Base-by-base conservation (phyloP, 164 flowering plant species). In the Cinnamomum micranthum region DNA sequence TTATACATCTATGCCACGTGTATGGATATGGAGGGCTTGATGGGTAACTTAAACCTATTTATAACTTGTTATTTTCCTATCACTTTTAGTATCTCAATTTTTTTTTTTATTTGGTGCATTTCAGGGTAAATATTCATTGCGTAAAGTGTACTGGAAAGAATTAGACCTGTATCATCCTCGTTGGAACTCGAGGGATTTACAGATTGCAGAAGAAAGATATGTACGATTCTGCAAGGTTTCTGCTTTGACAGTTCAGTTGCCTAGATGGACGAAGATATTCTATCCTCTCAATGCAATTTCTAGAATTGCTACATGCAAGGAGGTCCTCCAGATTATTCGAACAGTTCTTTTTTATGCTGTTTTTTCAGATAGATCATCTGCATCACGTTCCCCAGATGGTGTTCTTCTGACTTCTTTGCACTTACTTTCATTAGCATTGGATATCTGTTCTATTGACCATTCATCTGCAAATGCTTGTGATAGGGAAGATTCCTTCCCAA, bases 131-230 rank as follows among this genome's bases (percentile, higher is more conserved):
- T 96, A 94, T 85, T 91, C 97, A 60, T 79, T 96, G 74, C 89
- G 88, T 9, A 77, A 80, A 82, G 50, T 77, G 33, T 90, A 68
- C 78, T 96, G 98, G 98, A 88, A 90, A 80, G 97, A 96, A 73
- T 81, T 96, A 79, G 98, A 96, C 81, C 77, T 96, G 68, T 96
- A 94, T 81, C 94, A 92, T 74, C 97, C 95, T 69, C 97, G 96
- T 50, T 90, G 97, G 98, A 92, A 83, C 81, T 87, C 88, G 35
- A 88, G 92, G 84, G 98, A 96, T 47, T 82, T 91, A 79, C 99
- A 96, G 82, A 79, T 86, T 58, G 97, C 97, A 11, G 98, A 96
- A 84, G 99, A 96, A 84, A 91, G 98, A 86, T 94, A 91, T 78
- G 66, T 83, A 66, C 90, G 93, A 15, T 91, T 88, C 73, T 88